Percentiles rank a stretch among this genome's conserved stretches.
phyloP scores from a whole-genome alignment of 176 grass and related monocot genomes.

The Cenchrus americanus region DNA sequence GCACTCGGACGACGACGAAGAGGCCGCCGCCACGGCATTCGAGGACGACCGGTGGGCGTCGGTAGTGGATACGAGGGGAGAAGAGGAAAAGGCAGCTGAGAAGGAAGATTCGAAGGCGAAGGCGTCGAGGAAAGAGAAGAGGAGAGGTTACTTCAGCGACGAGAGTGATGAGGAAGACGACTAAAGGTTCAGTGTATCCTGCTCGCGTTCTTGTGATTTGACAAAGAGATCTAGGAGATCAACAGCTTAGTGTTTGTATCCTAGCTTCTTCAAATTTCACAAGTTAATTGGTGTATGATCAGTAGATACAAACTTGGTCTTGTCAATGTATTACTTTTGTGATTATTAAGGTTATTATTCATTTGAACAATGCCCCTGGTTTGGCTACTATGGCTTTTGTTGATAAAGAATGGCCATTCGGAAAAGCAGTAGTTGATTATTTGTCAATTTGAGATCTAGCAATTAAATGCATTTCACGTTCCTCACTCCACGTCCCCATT shows the following conservation, averaged over 20 bases:
- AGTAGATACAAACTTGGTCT: neutral
- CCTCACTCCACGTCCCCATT: neutral
- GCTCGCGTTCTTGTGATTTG: constrained; percentile 14
- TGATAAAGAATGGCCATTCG: neutral
- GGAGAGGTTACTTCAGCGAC: constrained; percentile 92
- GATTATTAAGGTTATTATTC: constrained; percentile 2
- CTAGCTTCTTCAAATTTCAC: constrained; percentile 25
- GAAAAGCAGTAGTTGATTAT: neutral
- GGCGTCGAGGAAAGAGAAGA: constrained; percentile 75
- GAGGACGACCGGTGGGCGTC: constrained; percentile 66
- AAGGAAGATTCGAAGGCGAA: constrained; percentile 37
- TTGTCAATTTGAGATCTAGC: constrained; percentile 8
- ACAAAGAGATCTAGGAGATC: constrained; percentile 18
- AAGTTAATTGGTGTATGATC: constrained; percentile 20
- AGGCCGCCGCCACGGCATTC: constrained; percentile 34
- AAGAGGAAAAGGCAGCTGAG: constrained; percentile 56
- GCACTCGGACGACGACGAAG: constrained; percentile 47
- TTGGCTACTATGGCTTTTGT: constrained; percentile 6
- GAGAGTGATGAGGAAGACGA: constrained; percentile 90
- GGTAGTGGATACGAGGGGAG: constrained; percentile 54
- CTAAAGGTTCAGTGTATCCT: constrained; percentile 45
- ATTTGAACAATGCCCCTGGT: constrained; percentile 6
- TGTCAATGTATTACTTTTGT: neutral
- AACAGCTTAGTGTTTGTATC: constrained; percentile 39
- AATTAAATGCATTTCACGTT: neutral